A percentile compares a stretch with the other conserved stretches of the same genome.
phyloP scores from a whole-genome alignment of 257 asterid genomes.

The Verbena officinalis region DNA sequence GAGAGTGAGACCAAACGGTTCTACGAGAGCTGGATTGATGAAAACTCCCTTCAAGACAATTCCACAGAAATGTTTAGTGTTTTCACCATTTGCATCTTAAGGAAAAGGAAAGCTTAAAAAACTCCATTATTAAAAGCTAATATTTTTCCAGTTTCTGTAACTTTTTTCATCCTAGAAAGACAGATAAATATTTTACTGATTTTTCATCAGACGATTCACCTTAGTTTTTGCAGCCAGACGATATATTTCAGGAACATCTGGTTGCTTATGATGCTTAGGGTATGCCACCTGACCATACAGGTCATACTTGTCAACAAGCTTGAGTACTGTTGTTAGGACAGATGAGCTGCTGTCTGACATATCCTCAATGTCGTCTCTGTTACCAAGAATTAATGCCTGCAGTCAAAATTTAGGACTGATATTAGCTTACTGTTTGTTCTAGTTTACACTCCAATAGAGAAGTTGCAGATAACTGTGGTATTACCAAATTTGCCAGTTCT shows the following conservation, averaged over 20 bases:
- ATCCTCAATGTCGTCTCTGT: conserved; percentile 66
- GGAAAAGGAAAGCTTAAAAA: not conserved
- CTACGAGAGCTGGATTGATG: conserved; percentile 76
- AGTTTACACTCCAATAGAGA: not conserved
- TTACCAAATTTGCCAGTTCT: conserved; percentile 71
- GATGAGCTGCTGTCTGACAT: conserved; percentile 64
- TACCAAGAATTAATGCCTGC: conserved; percentile 72
- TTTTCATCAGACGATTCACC: conserved; percentile 36
- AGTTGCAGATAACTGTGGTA: conserved; percentile 9
- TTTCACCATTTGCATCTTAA: conserved; percentile 21
- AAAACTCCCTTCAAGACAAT: conserved; percentile 61
- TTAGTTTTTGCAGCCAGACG: conserved; percentile 72
- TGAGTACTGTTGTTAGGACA: conserved; percentile 59
- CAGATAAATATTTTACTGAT: conserved; percentile 2
- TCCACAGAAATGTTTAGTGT: conserved; percentile 32
- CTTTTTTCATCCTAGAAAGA: not conserved
- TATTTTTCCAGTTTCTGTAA: no score
- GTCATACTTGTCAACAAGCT: conserved; percentile 64
- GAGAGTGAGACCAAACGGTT: conserved; percentile 75
- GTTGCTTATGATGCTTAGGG: conserved; percentile 72
- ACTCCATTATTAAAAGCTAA: conserved; percentile 1
- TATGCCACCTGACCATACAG: conserved; percentile 68
- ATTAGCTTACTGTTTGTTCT: conserved; percentile 12
- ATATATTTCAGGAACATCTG: conserved; percentile 65
- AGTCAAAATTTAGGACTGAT: conserved; percentile 17